These are phyloP conservation scores for Beauveria pseudobassiana DNA, from an alignment of 2,329 filamentous ascomycete genomes.

Conservation along the genomic window DNA sequence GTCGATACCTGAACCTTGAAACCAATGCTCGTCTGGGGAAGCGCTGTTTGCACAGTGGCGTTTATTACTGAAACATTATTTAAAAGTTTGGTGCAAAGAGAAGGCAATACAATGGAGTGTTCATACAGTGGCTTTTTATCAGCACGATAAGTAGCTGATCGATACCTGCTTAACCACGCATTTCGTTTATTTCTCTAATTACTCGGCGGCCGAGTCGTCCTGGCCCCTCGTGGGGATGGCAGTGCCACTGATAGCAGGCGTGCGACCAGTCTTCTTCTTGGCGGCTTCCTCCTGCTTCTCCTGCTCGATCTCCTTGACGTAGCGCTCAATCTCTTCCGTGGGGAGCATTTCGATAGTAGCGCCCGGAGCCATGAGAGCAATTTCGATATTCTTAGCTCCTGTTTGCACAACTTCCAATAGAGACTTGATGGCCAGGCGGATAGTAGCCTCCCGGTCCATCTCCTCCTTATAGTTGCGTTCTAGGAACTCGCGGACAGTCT, in stretches of 20 bases:
- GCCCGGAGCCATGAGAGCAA: conserved; percentile 93
- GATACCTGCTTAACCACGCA: conserved; percentile 4
- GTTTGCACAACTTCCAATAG: conserved; percentile 97
- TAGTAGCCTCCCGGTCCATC: conserved; percentile 93
- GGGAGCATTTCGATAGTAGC: conserved; percentile 89
- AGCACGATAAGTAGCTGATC: conserved; percentile 20
- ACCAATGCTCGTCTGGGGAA: background rate
- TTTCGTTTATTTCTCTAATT: conserved; percentile 15
- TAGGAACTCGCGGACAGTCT: conserved; percentile 97
- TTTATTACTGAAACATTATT: background rate
- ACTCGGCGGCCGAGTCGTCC: conserved; percentile 32
- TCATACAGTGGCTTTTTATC: conserved; percentile 18
- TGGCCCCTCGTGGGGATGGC: conserved; percentile 64
- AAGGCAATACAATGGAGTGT: conserved; percentile 6
- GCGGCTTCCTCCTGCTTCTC: conserved; percentile 99
- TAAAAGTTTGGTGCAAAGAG: background rate
- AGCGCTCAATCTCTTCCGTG: conserved; percentile 91
- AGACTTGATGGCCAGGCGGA: conserved; percentile 96
- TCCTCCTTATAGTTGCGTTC: conserved; percentile 98
- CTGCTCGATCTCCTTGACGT: conserved; percentile 97
- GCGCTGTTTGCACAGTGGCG: background rate
- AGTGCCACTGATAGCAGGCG: conserved; percentile 61
- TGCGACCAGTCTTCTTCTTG: conserved; percentile 84
- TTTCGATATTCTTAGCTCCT: conserved; percentile 99
- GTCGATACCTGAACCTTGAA: background rate